These are phyloP conservation scores for Biscutella laevigata DNA, from an alignment of 441 rosid species.

Conservation along the genomic window DNA sequence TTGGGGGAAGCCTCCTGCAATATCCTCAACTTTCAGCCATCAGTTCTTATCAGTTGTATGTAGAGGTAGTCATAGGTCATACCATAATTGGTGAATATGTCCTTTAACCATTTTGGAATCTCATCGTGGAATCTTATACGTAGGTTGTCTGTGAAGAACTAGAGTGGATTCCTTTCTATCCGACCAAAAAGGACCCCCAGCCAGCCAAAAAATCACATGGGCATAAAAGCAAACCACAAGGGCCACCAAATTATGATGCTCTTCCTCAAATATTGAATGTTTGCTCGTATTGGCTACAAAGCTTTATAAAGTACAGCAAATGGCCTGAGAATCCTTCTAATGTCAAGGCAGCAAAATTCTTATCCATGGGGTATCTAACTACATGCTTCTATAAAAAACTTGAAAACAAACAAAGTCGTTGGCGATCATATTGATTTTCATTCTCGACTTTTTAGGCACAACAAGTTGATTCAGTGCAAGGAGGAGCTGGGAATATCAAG, in stretches of 20 bases:
- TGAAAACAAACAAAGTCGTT: not conserved
- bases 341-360: constrained; percentile 79
- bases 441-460: constrained; percentile 54
- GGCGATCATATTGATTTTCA: not conserved
- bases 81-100: constrained; percentile 9
- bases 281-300: constrained; percentile 92
- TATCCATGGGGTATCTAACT: constrained; percentile 70
- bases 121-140: constrained; percentile 22
- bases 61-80: constrained; percentile 63
- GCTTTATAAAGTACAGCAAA: constrained; percentile 88
- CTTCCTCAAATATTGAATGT: constrained; percentile 57
- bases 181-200: constrained; percentile 33
- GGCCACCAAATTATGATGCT: constrained; percentile 77
- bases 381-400: not conserved
- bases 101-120: constrained; percentile 16
- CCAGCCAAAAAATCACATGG: constrained; percentile 41
- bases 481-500: constrained; percentile 56
- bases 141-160: constrained; percentile 98
- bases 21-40: constrained; percentile 96
- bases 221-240: constrained; percentile 52
- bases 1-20: constrained; percentile 88
- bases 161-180: constrained; percentile 95
- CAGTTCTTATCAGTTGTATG: constrained; percentile 93
- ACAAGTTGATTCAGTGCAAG: constrained; percentile 59
- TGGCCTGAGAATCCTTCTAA: constrained; percentile 86